Percentiles rank a stretch among this genome's conserved stretches.
Evolutionary conservation across 2,329 filamentous ascomycete genomes (phyloP).

Genomic region (Sporothrix inflata): DNA sequence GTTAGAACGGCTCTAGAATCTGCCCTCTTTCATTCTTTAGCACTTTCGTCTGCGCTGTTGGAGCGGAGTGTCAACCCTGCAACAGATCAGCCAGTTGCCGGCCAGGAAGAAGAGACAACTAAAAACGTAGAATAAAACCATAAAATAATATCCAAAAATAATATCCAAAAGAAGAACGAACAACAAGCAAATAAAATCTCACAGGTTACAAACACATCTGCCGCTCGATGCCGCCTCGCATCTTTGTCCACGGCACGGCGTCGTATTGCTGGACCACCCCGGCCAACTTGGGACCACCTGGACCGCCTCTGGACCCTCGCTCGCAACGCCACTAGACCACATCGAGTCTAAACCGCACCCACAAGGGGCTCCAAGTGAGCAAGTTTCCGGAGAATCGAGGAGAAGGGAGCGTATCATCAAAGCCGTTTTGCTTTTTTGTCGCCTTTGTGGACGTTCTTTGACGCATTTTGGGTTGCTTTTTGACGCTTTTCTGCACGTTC

Average conservation of each 20-base stretch:
- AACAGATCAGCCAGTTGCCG: too few species aligned
- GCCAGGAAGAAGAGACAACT: too few species aligned
- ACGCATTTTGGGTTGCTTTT: neutral
- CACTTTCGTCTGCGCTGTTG: too few species aligned
- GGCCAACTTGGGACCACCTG: neutral
- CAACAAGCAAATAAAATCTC: neutral
- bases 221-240: neutral
- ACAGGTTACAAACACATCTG: neutral
- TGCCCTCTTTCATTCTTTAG: too few species aligned
- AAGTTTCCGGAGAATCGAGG: slow-evolving; percentile 8
- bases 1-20: too few species aligned
- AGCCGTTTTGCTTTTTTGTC: neutral
- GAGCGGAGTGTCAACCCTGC: too few species aligned
- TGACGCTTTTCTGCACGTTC: neutral
- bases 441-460: neutral
- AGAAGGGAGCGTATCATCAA: neutral
- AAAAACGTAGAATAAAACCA: too few species aligned
- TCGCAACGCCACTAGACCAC: neutral
- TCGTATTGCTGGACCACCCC: neutral
- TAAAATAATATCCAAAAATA: too few species aligned
- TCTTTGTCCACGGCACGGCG: neutral
- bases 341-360: neutral
- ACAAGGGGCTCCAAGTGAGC: slow-evolving; percentile 6
- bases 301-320: neutral
- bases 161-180: neutral